Evolutionary conservation across 2,329 filamentous ascomycete genomes (phyloP).

Genomic region (Alternaria sp.): DNA sequence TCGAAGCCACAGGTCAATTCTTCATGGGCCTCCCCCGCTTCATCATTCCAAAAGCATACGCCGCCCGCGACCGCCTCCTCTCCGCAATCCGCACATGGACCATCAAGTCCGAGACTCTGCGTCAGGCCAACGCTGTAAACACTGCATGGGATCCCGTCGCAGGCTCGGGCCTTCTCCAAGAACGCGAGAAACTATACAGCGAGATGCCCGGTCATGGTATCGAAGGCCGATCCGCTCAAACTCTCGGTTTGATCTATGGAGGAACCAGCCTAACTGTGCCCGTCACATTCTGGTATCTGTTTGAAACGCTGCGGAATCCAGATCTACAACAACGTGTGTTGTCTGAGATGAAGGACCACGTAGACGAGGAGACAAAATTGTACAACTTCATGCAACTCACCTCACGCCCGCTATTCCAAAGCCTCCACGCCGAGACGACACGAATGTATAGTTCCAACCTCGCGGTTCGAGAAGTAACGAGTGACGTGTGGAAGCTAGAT

Average conservation of each 20-base stretch:
- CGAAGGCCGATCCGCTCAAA: conserved; percentile 19
- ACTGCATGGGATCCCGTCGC: conserved; percentile 17
- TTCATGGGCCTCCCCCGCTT: conserved; percentile 21
- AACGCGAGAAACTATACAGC: conserved; percentile 21
- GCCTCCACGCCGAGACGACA: conserved; percentile 20
- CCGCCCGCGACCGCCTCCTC: conserved; percentile 21
- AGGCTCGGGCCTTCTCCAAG: conserved; percentile 20
- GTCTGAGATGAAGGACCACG: not conserved
- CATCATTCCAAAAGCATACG: conserved; percentile 13
- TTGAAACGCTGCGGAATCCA: conserved; percentile 14
- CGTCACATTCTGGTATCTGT: conserved; percentile 25
- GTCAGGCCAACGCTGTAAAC: not conserved
- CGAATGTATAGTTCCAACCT: conserved; percentile 17
- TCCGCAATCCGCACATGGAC: conserved; percentile 11
- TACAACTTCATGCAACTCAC: conserved; percentile 20
- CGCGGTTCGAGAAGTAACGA: conserved; percentile 9
- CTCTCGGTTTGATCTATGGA: conserved; percentile 21
- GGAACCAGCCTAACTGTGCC: conserved; percentile 21
- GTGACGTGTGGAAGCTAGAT: conserved; percentile 11
- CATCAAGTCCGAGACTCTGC: conserved; percentile 4
- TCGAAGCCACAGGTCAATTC: conserved; percentile 20
- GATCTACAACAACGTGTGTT: not conserved
- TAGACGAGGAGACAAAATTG: not conserved
- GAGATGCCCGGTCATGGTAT: conserved; percentile 16
- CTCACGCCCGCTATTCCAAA: conserved; percentile 21